Conservation (phyloP, 2,329 filamentous ascomycete species). For the Fusarium penzigii region DNA sequence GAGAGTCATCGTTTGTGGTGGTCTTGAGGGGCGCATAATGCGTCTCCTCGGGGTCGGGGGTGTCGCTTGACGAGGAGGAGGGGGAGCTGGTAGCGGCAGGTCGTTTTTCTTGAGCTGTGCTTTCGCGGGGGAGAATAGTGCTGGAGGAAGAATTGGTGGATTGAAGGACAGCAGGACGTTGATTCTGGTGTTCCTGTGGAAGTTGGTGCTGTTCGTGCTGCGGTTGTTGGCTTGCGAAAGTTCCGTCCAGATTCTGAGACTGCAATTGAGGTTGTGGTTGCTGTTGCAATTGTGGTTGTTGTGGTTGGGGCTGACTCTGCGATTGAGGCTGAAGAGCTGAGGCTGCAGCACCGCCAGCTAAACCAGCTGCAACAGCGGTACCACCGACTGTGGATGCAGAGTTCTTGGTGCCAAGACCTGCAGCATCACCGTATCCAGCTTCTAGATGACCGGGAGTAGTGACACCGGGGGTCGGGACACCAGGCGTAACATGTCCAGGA, state of each 20-base stretch:
- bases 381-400: background rate
- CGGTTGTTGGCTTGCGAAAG: no score
- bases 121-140: slow-evolving; percentile 6
- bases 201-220: no score
- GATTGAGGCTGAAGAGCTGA: background rate
- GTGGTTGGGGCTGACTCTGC: background rate
- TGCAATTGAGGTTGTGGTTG: background rate
- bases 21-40: slow-evolving; percentile 33
- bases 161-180: no score
- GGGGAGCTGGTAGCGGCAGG: background rate
- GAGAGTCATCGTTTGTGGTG: slow-evolving; percentile 10
- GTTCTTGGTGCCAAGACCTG: background rate
- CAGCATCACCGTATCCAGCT: slow-evolving; percentile 6
- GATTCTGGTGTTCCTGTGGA: no score
- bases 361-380: no score
- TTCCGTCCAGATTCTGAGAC: background rate
- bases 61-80: slow-evolving; percentile 3
- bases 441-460: slow-evolving; percentile 7
- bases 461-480: background rate
- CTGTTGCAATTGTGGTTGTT: background rate
- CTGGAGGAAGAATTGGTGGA: slow-evolving; percentile 11
- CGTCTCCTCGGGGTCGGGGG: slow-evolving; percentile 8
- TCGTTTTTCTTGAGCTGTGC: background rate
- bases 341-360: background rate
- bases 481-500: background rate